Evolutionary conservation across 768 basidiomycete genomes (phyloP), one percentile per base, ranked within the genome.

Genomic region (Tulasnella sp.): DNA sequence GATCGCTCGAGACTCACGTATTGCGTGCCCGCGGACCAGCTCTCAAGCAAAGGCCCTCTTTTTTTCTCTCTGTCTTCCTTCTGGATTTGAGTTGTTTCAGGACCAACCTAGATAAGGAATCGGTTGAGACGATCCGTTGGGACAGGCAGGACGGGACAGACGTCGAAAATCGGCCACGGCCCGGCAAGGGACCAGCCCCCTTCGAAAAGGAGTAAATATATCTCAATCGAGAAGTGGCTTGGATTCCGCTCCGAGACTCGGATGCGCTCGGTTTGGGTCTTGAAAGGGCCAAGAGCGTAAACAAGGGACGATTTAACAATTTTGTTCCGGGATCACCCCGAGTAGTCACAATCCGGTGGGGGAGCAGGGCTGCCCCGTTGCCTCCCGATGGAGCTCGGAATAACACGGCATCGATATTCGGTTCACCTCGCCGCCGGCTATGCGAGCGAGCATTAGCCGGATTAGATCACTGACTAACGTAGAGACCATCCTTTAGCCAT

Each of bases 291-390:
- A 51, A 51, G 48, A 51, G 48, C 23, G 5, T 5, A 51, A 9
- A 15, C 5, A 15, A 44, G 44, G 51, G 51, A n/a, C 51, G 48
- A 51, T 51, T 20, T n/a, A 18, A 3, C 15, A 3, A 0, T 13
- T 26, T 26, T 35, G 61, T 67, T 67, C 61, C 61, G 61, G 61
- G 61, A 67, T 67, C 61, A 67, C 61, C 61, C 61, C 32, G 61
- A 67, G 29, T 35, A 35, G 29, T 67, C 29, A 67, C 61, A 67
- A 67, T 35, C 29, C 61, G 32, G 5, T 6, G 10, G 26, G 29
- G n/a, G 32, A 16, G n/a, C n/a, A 29, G 26, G 61, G 29, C 61
- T 20, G 29, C 13, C 61, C 35, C 61, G 61, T 29, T 15, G 29
- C 26, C 15, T 67, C 61, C 61, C 61, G 61, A 67, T 67, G 32